Evolutionary conservation across 768 basidiomycete genomes (phyloP), one percentile per base, ranked within the genome.

Genomic region (Mycena indigotica): DNA sequence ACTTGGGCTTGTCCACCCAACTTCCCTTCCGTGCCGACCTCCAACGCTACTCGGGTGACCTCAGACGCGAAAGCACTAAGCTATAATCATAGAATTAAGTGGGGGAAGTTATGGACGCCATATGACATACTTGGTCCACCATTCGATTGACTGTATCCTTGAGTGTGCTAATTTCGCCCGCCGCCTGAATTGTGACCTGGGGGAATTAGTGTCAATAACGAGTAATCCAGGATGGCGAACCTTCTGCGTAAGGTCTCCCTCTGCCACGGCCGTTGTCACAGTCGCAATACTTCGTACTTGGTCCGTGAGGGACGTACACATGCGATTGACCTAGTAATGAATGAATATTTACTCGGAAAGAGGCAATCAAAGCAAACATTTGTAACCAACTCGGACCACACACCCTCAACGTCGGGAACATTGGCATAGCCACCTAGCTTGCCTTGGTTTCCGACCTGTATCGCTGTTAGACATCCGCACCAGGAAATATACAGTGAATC

Each of bases 181-280:
- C 83, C 8, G 88, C 88, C 64, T 89, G 85, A 55, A 90, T 88
- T 57, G 86, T 81, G 67, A 91, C 88, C 50, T 62, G 41, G 23
- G 6, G 41, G 5, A 8, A 23, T 44, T 16, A 44, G 41, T 21
- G 41, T 21, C 35, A 38, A 38, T n/a, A n/a, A n/a, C n/a, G n/a
- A n/a, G n/a, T n/a, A n/a, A n/a, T n/a, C n/a, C n/a, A n/a, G n/a
- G n/a, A n/a, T n/a, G n/a, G 52, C 56, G 13, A 17, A 91, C 84
- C 70, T 91, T 91, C 67, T 86, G 84, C 4, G 84, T 86, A 66
- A 91, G 72, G 67, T 91, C 87, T 54, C 89, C 90, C 21, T 82
- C 77, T 28, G 89, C 89, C 56, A 91, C 90, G 19, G 89, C 89
- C 23, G 87, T 88, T 81, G 89, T 89, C 6, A 88, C 87, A 32